A percentile compares a stretch with the other conserved stretches of the same genome.
phyloP scores from a whole-genome alignment of 805 yeast genomes.

The Teunomyces kruisii region DNA sequence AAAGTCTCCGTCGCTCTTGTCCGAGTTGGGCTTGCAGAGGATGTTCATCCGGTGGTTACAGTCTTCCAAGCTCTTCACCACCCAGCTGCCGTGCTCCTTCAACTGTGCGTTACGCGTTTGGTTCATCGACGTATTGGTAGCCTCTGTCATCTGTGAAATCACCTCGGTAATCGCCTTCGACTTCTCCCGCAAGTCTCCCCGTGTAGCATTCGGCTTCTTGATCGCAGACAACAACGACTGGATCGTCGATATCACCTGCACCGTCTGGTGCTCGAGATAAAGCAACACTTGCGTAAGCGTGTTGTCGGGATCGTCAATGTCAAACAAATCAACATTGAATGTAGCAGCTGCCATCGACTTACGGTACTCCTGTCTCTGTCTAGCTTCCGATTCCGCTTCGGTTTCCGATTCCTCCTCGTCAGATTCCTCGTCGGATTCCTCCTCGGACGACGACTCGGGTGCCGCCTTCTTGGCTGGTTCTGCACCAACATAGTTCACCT shows the following conservation, averaged over 20 bases:
- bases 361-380: constrained; percentile 45
- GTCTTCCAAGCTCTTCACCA: constrained; percentile 80
- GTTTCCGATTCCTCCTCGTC: constrained; percentile 14
- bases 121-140: constrained; percentile 83
- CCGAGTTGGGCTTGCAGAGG: constrained; percentile 51
- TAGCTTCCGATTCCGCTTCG: constrained; percentile 32
- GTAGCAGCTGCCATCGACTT: constrained; percentile 52
- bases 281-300: constrained; percentile 79
- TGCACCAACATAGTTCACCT: constrained; percentile 6
- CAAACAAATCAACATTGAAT: constrained; percentile 73
- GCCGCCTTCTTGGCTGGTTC: constrained; percentile 6
- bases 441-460: constrained; percentile 20
- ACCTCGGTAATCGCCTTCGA: constrained; percentile 76
- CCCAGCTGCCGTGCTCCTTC: constrained; percentile 90
- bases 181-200: constrained; percentile 69
- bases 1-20: constrained; percentile 52
- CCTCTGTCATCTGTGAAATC: constrained; percentile 84
- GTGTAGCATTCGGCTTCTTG: constrained; percentile 72
- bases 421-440: constrained; percentile 18
- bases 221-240: constrained; percentile 78
- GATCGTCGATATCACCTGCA: constrained; percentile 85
- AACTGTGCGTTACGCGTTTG: constrained; percentile 83
- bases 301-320: constrained; percentile 84
- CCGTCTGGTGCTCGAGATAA: constrained; percentile 91
- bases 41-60: constrained; percentile 81